phyloP scores from a whole-genome alignment of 23 red algal species.

The Cyanidioschyzon merolae region DNA sequence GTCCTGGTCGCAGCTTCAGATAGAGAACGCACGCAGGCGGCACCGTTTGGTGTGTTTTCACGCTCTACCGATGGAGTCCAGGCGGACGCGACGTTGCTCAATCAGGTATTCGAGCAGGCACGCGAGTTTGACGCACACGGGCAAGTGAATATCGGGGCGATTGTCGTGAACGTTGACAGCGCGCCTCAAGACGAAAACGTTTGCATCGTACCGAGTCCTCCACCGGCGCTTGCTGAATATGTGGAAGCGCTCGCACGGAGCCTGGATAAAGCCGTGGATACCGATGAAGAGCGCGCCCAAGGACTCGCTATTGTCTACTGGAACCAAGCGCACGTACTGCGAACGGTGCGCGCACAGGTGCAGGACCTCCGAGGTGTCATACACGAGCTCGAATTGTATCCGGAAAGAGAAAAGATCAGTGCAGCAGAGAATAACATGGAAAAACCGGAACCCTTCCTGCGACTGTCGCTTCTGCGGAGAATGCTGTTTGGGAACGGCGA shows the following conservation, averaged over 20 bases:
- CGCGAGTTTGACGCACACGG: neutral
- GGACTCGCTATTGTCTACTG: conserved; percentile 10
- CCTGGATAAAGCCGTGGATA: neutral
- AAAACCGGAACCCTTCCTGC: neutral
- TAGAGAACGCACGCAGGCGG: neutral
- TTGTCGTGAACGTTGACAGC: conserved; percentile 2
- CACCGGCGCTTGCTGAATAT: neutral
- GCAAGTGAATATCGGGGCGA: neutral
- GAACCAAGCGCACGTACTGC: conserved; percentile 5
- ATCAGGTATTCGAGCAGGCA: neutral
- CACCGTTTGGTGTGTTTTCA: neutral
- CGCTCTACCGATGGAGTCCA: neutral
- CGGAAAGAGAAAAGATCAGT: neutral
- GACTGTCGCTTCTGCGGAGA: neutral
- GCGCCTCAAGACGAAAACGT: neutral
- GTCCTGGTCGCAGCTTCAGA: conserved; percentile 3
- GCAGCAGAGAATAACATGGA: neutral
- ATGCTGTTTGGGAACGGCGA: neutral
- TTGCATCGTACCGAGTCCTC: neutral
- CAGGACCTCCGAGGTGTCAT: neutral
- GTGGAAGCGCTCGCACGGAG: neutral
- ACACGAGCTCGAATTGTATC: neutral
- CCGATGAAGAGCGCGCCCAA: conserved; percentile 5
- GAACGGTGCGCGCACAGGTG: neutral
- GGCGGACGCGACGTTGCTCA: neutral